These are phyloP conservation scores for Tuber brumale DNA, from an alignment of 495 filamentous ascomycete species.

Conservation along the genomic window DNA sequence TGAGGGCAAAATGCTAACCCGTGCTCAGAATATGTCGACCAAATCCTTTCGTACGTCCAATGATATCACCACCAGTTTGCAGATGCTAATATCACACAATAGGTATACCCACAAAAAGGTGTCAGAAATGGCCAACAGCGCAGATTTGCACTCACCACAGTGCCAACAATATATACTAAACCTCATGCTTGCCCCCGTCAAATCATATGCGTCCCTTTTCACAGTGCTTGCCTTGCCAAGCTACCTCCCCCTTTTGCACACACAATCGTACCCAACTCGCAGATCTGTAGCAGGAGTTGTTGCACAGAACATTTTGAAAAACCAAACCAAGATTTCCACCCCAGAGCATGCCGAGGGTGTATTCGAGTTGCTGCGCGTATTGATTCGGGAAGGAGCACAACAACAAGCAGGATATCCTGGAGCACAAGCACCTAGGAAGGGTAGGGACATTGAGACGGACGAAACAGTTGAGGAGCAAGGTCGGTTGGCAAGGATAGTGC, in stretches of 20 bases:
- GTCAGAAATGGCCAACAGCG: constrained; percentile 80
- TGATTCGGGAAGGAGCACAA: constrained; percentile 89
- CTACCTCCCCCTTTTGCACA: constrained; percentile 80
- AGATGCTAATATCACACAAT: constrained; percentile 11
- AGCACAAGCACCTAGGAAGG: constrained; percentile 58
- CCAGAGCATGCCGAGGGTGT: constrained; percentile 78
- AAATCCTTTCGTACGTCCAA: constrained; percentile 62
- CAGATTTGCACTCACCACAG: constrained; percentile 81
- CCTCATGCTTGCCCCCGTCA: constrained; percentile 79
- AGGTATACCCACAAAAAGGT: constrained; percentile 74
- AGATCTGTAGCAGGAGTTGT: constrained; percentile 85
- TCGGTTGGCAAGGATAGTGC: constrained; percentile 84
- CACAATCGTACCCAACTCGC: constrained; percentile 88
- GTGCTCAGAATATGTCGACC: constrained; percentile 76
- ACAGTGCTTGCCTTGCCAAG: constrained; percentile 85
- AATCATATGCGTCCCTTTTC: constrained; percentile 85
- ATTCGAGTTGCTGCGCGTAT: constrained; percentile 74
- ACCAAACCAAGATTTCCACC: constrained; percentile 68
- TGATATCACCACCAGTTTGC: neutral
- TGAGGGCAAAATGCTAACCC: constrained; percentile 15
- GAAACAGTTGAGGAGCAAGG: constrained; percentile 97
- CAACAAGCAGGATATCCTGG: constrained; percentile 78
- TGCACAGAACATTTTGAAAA: constrained; percentile 67
- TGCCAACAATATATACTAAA: constrained; percentile 83
- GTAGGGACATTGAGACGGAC: constrained; percentile 68